Conservation (phyloP, 495 filamentous ascomycete genomes). For the Aspergillus egyptiacus region DNA sequence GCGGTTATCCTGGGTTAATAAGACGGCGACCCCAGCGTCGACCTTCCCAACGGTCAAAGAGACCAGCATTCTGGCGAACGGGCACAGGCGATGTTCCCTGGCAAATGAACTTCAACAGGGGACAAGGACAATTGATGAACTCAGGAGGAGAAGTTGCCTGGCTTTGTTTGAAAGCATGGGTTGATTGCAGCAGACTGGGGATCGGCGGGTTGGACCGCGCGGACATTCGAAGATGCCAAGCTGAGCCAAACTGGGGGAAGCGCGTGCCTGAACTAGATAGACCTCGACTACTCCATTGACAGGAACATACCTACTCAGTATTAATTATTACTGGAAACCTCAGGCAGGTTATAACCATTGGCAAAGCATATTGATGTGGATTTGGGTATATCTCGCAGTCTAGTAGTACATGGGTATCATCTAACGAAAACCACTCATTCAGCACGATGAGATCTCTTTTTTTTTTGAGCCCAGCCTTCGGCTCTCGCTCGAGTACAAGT, state of each 20-base stretch:
- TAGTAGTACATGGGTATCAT: conserved; percentile 13
- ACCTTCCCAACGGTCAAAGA: conserved; percentile 99
- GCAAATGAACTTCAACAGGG: conserved; percentile 6
- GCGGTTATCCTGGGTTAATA: conserved; percentile 94
- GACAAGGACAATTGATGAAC: not conserved
- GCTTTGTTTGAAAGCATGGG: conserved; percentile 5
- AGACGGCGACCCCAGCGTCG: conserved; percentile 94
- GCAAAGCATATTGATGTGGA: no score
- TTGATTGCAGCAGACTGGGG: conserved; percentile 11
- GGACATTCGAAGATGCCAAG: conserved; percentile 15
- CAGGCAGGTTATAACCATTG: no score
- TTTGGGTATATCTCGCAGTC: no score
- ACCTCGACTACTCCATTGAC: no score
- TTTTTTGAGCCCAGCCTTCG: no score
- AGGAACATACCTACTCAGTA: no score
- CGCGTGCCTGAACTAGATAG: no score
- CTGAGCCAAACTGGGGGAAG: conserved; percentile 12
- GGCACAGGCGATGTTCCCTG: not conserved
- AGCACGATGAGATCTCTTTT: not conserved
- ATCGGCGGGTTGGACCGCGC: conserved; percentile 15
- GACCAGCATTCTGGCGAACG: conserved; percentile 65
- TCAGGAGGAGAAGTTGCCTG: not conserved
- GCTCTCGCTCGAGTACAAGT: no score
- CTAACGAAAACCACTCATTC: not conserved
- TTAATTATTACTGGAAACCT: no score